Evolutionary conservation across 768 basidiomycete species (phyloP).

Genomic region (Xerocomellus chrysenteron): DNA sequence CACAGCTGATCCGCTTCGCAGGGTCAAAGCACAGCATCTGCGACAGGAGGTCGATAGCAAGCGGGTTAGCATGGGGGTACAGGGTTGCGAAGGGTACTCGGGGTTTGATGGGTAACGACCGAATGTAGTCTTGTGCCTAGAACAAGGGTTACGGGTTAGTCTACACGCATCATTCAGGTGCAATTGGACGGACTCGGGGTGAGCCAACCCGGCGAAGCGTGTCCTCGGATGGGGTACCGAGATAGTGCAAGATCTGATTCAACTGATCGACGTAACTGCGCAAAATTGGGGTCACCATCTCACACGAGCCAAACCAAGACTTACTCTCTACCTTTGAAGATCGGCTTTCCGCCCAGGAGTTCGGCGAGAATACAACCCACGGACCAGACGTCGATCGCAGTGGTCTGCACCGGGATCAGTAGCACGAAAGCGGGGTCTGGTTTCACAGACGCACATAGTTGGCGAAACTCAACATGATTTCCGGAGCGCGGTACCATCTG

Average conservation of each 20-base stretch:
- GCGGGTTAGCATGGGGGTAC: slow-evolving; percentile 92
- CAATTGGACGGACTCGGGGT: slow-evolving; percentile 64
- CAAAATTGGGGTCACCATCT: slow-evolving; percentile 1
- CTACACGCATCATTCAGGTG: background rate
- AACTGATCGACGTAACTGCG: slow-evolving; percentile 94
- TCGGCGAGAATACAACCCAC: slow-evolving; percentile 96
- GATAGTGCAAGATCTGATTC: slow-evolving; percentile 95
- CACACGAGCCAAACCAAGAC: slow-evolving; percentile 27
- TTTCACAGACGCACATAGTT: slow-evolving; percentile 67
- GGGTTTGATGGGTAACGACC: slow-evolving; percentile 95
- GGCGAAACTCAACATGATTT: slow-evolving; percentile 98
- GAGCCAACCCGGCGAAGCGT: slow-evolving; percentile 95
- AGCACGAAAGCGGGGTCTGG: background rate
- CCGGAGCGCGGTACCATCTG: slow-evolving; percentile 96
- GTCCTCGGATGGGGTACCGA: slow-evolving; percentile 97
- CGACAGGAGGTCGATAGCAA: slow-evolving; percentile 88
- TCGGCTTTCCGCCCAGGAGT: slow-evolving; percentile 88
- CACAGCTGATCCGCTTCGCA: slow-evolving; percentile 92
- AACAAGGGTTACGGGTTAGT: slow-evolving; percentile 8
- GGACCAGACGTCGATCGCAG: slow-evolving; percentile 94
- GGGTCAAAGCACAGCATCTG: slow-evolving; percentile 96
- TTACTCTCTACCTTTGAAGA: slow-evolving; percentile 96
- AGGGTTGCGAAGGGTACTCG: slow-evolving; percentile 88
- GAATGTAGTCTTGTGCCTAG: slow-evolving; percentile 96
- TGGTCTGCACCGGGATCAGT: slow-evolving; percentile 52